These are phyloP conservation scores for Anthoceros angustus DNA, from an alignment of 225 moss, liverwort and hornwort genomes.

Conservation along the genomic window DNA sequence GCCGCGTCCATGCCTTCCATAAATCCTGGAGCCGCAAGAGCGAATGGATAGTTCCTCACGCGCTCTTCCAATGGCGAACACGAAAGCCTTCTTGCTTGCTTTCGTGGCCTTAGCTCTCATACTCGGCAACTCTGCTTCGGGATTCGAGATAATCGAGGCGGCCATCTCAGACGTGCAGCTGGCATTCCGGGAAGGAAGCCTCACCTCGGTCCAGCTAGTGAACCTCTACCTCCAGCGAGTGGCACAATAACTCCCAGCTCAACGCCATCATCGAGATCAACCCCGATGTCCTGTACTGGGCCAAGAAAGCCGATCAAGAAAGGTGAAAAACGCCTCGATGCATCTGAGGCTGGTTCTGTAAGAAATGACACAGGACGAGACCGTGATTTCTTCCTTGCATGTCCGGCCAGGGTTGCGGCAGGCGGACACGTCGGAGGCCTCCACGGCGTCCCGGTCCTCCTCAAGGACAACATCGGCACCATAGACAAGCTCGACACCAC, in stretches of 20 bases:
- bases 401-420: not conserved
- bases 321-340: not conserved
- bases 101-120: conserved; percentile 5
- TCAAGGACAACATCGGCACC: conserved; percentile 21
- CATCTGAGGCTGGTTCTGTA: not conserved
- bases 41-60: no score
- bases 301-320: conserved; percentile 14
- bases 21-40: no score
- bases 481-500: conserved; percentile 3
- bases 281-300: conserved; percentile 15
- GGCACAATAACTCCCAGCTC: conserved; percentile 11
- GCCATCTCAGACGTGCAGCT: conserved; percentile 11
- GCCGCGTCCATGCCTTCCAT: no score
- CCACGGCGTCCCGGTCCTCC: conserved; percentile 17
- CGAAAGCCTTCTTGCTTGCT: not conserved
- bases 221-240: conserved; percentile 13
- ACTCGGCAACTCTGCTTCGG: not conserved
- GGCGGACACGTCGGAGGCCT: conserved; percentile 18
- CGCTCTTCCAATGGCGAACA: no score
- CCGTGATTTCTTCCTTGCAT: not conserved
- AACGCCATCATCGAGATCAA: conserved; percentile 18
- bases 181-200: conserved; percentile 9
- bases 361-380: not conserved
- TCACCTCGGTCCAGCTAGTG: conserved; percentile 15
- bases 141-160: conserved; percentile 8